Percentiles rank a stretch among this genome's conserved stretches.
Evolutionary conservation across 208 protist genomes (phyloP).

Genomic region (Acanthamoeba healyi): DNA sequence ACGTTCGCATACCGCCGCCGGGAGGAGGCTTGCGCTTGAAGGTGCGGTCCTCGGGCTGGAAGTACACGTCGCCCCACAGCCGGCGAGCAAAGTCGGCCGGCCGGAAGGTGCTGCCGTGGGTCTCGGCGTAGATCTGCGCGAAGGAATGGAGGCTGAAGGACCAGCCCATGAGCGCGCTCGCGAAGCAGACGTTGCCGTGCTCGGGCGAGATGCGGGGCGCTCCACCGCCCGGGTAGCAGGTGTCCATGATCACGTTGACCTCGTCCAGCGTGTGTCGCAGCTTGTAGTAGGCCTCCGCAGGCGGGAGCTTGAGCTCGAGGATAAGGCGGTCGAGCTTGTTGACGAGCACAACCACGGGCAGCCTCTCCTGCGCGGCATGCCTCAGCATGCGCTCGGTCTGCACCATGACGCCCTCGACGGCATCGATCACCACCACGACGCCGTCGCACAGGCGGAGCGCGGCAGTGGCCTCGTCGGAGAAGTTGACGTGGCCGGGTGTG

Average conservation of each 20-base stretch:
- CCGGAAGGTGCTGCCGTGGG: conserved; percentile 87
- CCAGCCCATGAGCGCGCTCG: conserved; percentile 90
- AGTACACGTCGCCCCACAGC: conserved; percentile 98
- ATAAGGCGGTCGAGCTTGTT: conserved; percentile 99
- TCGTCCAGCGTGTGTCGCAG: conserved; percentile 95
- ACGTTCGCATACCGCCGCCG: conserved; percentile 90
- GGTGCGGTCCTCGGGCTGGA: conserved; percentile 85
- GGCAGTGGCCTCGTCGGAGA: conserved; percentile 96
- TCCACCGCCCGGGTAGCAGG: not conserved
- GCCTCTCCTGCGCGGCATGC: conserved; percentile 91
- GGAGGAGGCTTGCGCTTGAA: conserved; percentile 83
- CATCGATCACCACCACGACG: conserved; percentile 97
- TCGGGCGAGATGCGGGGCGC: conserved; percentile 78
- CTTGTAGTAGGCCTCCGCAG: conserved; percentile 98
- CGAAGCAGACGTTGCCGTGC: conserved; percentile 85
- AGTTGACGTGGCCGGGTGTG: conserved; percentile 97
- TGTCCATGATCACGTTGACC: conserved; percentile 38
- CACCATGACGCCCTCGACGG: conserved; percentile 95
- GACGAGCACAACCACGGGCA: conserved; percentile 95
- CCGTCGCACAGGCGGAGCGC: conserved; percentile 97
- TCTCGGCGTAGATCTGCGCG: conserved; percentile 94
- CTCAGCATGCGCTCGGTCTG: conserved; percentile 92
- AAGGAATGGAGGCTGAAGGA: conserved; percentile 97
- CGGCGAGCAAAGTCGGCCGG: conserved; percentile 92
- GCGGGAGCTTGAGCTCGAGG: conserved; percentile 98